Conservation (phyloP, 2,329 filamentous ascomycete genomes). For the Xylariaceae sp. region DNA sequence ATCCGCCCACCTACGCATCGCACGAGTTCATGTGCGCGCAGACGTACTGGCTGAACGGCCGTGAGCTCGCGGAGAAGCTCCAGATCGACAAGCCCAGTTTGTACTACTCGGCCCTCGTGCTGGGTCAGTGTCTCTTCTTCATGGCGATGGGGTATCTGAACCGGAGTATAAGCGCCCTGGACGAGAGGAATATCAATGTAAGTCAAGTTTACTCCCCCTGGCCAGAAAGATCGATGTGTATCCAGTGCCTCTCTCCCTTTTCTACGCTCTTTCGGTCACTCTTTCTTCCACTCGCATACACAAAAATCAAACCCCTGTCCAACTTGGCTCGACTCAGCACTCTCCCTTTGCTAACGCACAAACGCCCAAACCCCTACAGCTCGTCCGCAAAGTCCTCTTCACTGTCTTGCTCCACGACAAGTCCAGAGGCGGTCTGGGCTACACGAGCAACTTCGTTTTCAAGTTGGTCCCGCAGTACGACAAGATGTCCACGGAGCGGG, state of each 20-base stretch:
- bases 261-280: no score
- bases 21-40: constrained; percentile 62
- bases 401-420: constrained; percentile 58
- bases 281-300: no score
- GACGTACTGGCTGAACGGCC: constrained; percentile 65
- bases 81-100: constrained; percentile 50
- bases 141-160: constrained; percentile 46
- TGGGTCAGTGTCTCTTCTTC: constrained; percentile 63
- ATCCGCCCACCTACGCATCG: constrained; percentile 60
- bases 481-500: constrained; percentile 32
- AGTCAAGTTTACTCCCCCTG: constrained; percentile 12
- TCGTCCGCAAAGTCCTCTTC: constrained; percentile 52
- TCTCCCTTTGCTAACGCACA: no score
- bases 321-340: no score
- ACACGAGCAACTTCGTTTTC: constrained; percentile 61
- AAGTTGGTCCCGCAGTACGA: constrained; percentile 56
- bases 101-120: constrained; percentile 56
- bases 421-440: constrained; percentile 52
- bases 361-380: constrained; percentile 18
- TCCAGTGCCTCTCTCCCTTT: background rate
- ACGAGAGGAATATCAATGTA: constrained; percentile 46
- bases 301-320: no score
- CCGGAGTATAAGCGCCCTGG: constrained; percentile 34
- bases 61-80: constrained; percentile 54
- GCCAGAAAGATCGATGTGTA: no score